Base-by-base conservation (phyloP, 106 monocot genomes). In the Phalaenopsis equestris region DNA sequence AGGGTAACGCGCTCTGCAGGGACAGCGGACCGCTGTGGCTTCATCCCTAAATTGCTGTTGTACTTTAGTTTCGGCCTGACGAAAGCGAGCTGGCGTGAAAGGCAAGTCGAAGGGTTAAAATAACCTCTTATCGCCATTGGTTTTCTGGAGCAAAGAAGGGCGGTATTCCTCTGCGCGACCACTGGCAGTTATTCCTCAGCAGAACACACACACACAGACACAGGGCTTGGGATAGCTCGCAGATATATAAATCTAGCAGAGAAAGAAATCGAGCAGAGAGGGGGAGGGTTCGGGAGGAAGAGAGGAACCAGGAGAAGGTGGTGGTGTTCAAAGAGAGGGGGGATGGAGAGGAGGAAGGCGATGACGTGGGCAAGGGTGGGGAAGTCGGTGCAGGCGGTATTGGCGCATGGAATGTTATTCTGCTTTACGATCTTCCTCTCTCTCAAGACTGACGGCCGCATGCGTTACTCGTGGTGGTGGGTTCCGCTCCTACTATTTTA, bases 361-460 rank as follows among this genome's bases (percentile, higher is more conserved):
- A 85, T 87, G 90, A 93, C 88, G 45, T 96, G 96, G 96, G 46
- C 76, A 58, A 82, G 88, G 55, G 90, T 90, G 74, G 93, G 86
- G 41, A 90, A 83, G 67, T 84, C 96, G 79, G 92, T 79, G 68
- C 91, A 92, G 90, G 88, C 83, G 18, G 77, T 88, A 55, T 83
- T 78, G 30, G 96, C 94, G 61, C 96, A 96, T 79, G 78, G 78
- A 3, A 21, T 87, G 30, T 90, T 96, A 55, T 82, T 94, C 77
- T 86, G 85, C 80, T 96, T 96, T 82, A 94, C 96, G 15, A 67
- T 94, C 72, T 49, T 87, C 37, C 93, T 96, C 73, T 87, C 92
- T 4, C 87, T 96, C 79, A 92, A 89, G 86, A 77, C 92, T 83
- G 94, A 94, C 49, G 43, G 46, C 68, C 74, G 87, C 24, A 61